Conservation (phyloP, 1,284 basidiomycete genomes). For the Schizophyllum amplum region DNA sequence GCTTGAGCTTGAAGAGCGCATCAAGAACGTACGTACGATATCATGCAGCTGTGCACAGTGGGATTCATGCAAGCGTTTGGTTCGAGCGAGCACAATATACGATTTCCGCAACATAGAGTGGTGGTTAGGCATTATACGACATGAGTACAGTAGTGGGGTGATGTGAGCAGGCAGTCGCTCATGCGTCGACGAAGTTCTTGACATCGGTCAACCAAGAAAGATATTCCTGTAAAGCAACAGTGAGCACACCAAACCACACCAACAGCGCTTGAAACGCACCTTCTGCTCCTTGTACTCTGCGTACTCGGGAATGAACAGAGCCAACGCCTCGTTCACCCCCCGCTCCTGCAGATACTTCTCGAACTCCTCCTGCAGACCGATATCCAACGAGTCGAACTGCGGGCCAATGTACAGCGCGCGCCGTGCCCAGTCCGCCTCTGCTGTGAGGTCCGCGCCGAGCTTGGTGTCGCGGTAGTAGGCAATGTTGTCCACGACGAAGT, state of each 20-base stretch:
- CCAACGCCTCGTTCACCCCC: conserved; percentile 78
- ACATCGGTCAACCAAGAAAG: conserved; percentile 83
- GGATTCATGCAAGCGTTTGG: too few species aligned
- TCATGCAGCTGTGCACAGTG: too few species aligned
- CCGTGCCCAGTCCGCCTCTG: conserved; percentile 91
- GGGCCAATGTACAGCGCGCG: conserved; percentile 91
- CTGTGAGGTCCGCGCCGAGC: conserved; percentile 71
- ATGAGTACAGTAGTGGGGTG: not conserved
- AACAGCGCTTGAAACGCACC: conserved; percentile 31
- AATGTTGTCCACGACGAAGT: conserved; percentile 85
- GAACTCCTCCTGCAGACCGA: conserved; percentile 80
- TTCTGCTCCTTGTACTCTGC: conserved; percentile 88
- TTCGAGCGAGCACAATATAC: too few species aligned
- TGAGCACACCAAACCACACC: conserved; percentile 2
- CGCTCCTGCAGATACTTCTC: conserved; percentile 80
- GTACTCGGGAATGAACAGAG: conserved; percentile 78
- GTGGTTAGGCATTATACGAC: not conserved
- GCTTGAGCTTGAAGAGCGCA: too few species aligned
- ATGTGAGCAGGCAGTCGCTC: conserved; percentile 6
- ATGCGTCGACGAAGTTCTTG: conserved; percentile 78
- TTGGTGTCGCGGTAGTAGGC: conserved; percentile 74
- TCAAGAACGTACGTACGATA: too few species aligned
- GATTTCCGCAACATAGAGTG: not conserved
- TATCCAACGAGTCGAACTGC: conserved; percentile 89
- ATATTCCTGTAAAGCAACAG: conserved; percentile 67